Percentiles rank a stretch among this genome's conserved stretches.
phyloP scores from a whole-genome alignment of 208 protist genomes.

The Wallacemonas collosoma region DNA sequence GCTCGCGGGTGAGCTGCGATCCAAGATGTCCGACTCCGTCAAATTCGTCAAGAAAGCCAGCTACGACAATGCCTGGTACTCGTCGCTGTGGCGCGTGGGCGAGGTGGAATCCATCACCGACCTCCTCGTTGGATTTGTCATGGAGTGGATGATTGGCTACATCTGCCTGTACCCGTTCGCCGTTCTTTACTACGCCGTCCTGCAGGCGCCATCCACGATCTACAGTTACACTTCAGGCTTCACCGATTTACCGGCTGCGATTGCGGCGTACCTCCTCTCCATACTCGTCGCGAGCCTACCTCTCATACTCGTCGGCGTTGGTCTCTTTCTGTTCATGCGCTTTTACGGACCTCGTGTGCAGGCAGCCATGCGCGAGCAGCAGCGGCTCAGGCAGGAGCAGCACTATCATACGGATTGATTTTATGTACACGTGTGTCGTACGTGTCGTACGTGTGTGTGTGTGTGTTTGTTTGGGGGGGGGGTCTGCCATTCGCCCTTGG shows the following conservation, averaged over 20 bases:
- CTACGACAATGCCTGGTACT: conserved; percentile 89
- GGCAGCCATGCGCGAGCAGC: conserved; percentile 28
- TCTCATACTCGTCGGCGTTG: conserved; percentile 45
- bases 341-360: conserved; percentile 38
- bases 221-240: conserved; percentile 75
- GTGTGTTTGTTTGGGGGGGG: no score
- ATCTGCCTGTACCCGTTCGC: conserved; percentile 85
- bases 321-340: conserved; percentile 34
- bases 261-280: conserved; percentile 56
- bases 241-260: conserved; percentile 54
- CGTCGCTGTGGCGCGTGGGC: conserved; percentile 62
- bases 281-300: conserved; percentile 72
- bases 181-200: conserved; percentile 82
- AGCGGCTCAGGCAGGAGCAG: conserved; percentile 22
- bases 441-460: no score
- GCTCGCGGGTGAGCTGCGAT: conserved; percentile 80
- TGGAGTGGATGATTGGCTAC: conserved; percentile 80
- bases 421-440: neutral
- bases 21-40: conserved; percentile 59
- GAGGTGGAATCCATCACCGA: conserved; percentile 78
- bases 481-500: neutral
- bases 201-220: conserved; percentile 73
- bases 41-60: conserved; percentile 56
- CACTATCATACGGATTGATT: conserved; percentile 14
- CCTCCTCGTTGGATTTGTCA: conserved; percentile 77